Conservation (phyloP, 176 grass and related monocot genomes). For the Elymus sibiricus region DNA sequence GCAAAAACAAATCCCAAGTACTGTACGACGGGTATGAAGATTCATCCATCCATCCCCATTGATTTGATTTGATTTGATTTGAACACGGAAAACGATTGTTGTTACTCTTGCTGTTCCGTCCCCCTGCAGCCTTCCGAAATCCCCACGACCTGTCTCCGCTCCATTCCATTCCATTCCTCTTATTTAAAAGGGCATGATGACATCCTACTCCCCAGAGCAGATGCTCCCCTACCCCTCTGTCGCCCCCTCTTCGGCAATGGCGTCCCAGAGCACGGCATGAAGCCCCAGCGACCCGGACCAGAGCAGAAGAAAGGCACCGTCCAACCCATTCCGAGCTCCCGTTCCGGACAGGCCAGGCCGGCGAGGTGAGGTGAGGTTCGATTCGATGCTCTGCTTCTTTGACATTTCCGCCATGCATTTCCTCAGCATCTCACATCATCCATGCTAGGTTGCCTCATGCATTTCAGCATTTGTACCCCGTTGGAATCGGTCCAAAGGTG, state of each 20-base stretch:
- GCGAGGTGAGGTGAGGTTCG: neutral
- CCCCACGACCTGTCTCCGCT: neutral
- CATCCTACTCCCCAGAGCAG: conserved; percentile 18
- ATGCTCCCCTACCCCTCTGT: neutral
- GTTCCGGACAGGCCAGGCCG: neutral
- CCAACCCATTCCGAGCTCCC: neutral
- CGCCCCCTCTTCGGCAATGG: conserved; percentile 14
- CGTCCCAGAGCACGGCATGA: neutral
- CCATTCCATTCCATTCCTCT: neutral
- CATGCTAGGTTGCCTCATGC: neutral
- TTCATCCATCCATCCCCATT: neutral
- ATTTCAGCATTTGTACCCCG: neutral
- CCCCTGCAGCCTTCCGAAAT: conserved; percentile 24
- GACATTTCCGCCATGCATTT: neutral
- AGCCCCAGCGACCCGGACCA: neutral
- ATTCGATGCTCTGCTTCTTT: neutral
- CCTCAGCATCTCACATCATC: neutral
- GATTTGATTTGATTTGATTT: neutral
- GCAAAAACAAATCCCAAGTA: neutral
- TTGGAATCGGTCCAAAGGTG: conserved; percentile 17
- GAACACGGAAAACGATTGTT: conserved; percentile 29
- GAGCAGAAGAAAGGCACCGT: neutral
- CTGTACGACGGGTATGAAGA: neutral
- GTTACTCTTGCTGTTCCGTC: neutral
- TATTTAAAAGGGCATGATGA: conserved; percentile 12